Evolutionary conservation across 495 filamentous ascomycete genomes (phyloP), one percentile per base, ranked within the genome.

Genomic region (Podospora conica): DNA sequence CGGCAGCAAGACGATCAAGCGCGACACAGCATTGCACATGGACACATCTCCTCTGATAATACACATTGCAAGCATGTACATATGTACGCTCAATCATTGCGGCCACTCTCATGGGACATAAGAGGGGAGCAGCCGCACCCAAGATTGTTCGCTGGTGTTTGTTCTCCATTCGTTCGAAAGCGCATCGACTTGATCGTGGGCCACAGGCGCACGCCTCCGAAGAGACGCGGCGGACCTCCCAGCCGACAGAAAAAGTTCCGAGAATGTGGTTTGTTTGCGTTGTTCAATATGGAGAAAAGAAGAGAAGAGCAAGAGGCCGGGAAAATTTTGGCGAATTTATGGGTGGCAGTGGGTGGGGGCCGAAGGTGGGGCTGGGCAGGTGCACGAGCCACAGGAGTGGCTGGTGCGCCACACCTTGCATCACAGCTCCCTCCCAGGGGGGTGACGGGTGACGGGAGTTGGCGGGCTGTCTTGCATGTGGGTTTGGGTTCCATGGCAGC

Each of bases 11-110:
- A n/a, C 33, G 1, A n/a, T 15, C 33, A n/a, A 48, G 33, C 6
- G n/a, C 15, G 15, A 2, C 15, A 1, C 4, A 48, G 1, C 15
- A 48, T 48, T 48, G 15, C 33, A 48, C 29, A 1, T 18, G 12
- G 33, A 15, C 10, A 15, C 7, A 18, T n/a, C 5, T 48, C 33
- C 1, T n/a, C 40, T 40, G 2, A 21, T 15, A 25, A 29, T 22
- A 20, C 6, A 58, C n/a, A 28, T 0, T 53, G 22, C 11, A 10
- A 27, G 12, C 27, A 48, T 21, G 53, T 59, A 24, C 23, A 27
- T 55, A 80, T 84, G 81, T 84, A 81, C 79, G 81, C 71, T 74
- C 79, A 81, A 82, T 82, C 81, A 84, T 84, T 84, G 81, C 81
- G 81, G 73, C 77, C 81, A 78, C 78, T 72, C 78, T 73, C 79